Percentiles rank a stretch among this genome's conserved stretches.
Conservation (phyloP, 768 basidiomycete species). For the Podaxis rugospora region DNA sequence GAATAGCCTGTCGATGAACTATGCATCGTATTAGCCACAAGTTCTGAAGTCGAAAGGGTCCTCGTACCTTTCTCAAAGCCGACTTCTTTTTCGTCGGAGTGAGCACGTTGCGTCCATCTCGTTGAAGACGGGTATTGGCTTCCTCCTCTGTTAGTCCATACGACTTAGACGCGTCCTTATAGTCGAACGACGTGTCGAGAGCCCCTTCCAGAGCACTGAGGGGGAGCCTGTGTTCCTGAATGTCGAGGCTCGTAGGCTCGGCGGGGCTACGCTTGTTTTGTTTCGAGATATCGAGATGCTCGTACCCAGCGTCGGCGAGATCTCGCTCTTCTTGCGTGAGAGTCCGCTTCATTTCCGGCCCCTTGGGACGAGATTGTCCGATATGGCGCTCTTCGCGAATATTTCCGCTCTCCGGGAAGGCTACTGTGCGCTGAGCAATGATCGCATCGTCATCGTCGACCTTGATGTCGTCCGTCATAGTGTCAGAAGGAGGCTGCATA, state of each 20-base stretch:
- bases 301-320: slow-evolving; percentile 66
- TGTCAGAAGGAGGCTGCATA: not conserved
- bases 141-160: slow-evolving; percentile 48
- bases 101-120: slow-evolving; percentile 57
- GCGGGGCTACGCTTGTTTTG: not conserved
- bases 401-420: slow-evolving; percentile 40
- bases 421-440: slow-evolving; percentile 40
- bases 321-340: slow-evolving; percentile 65
- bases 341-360: slow-evolving; percentile 56
- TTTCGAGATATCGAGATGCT: slow-evolving; percentile 48
- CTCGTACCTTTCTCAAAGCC: slow-evolving; percentile 53
- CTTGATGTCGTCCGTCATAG: slow-evolving; percentile 19
- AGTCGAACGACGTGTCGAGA: slow-evolving; percentile 47
- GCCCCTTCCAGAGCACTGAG: slow-evolving; percentile 34
- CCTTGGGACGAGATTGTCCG: slow-evolving; percentile 38
- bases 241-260: slow-evolving; percentile 42
- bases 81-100: slow-evolving; percentile 68
- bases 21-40: slow-evolving; percentile 12
- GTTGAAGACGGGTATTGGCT: slow-evolving; percentile 47
- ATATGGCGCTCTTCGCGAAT: slow-evolving; percentile 35
- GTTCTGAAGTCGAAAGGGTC: not conserved
- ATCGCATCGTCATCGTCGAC: slow-evolving; percentile 24
- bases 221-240: slow-evolving; percentile 49
- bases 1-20: slow-evolving; percentile 62
- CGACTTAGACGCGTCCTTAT: slow-evolving; percentile 47